Evolutionary conservation across 176 grass and related monocot genomes (phyloP).

Genomic region (Cenchrus americanus): DNA sequence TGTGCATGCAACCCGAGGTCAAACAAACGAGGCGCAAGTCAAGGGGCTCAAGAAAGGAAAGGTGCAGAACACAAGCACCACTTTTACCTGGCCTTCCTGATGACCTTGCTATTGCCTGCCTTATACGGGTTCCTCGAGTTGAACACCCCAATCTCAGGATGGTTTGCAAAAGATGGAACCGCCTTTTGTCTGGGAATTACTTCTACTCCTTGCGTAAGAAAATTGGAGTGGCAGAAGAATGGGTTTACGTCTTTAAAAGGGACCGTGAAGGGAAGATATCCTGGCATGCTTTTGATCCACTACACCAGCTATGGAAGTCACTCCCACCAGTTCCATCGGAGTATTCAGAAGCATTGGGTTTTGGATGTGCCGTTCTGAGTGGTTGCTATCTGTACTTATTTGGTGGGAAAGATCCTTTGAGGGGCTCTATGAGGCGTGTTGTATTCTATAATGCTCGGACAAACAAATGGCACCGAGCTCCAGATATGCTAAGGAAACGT

Average conservation of each 20-base stretch:
- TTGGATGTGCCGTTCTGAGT: constrained; percentile 76
- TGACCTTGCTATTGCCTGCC: constrained; percentile 85
- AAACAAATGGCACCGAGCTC: constrained; percentile 92
- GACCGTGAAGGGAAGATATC: constrained; percentile 92
- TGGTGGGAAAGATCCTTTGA: constrained; percentile 82
- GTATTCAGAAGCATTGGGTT: constrained; percentile 80
- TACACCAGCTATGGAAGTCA: constrained; percentile 74
- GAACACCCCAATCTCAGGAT: constrained; percentile 68
- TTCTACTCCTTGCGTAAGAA: constrained; percentile 85
- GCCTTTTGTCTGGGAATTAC: constrained; percentile 82
- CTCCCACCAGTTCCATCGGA: constrained; percentile 81
- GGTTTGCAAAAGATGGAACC: constrained; percentile 90
- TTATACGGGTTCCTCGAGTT: constrained; percentile 76
- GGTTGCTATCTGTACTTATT: constrained; percentile 90
- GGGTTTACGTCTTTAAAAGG: constrained; percentile 86
- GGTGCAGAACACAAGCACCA: constrained; percentile 60
- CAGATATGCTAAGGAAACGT: constrained; percentile 85
- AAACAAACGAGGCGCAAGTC: constrained; percentile 64
- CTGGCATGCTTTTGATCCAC: constrained; percentile 87
- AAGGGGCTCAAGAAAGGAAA: constrained; percentile 62
- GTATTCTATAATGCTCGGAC: constrained; percentile 87
- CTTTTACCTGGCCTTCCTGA: constrained; percentile 86
- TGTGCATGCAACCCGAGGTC: constrained; percentile 79
- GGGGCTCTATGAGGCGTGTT: constrained; percentile 86
- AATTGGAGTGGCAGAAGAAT: constrained; percentile 73